Percentiles rank a stretch among this genome's conserved stretches.
Conservation (phyloP, 768 basidiomycete genomes). For the Boletus sensibilis region DNA sequence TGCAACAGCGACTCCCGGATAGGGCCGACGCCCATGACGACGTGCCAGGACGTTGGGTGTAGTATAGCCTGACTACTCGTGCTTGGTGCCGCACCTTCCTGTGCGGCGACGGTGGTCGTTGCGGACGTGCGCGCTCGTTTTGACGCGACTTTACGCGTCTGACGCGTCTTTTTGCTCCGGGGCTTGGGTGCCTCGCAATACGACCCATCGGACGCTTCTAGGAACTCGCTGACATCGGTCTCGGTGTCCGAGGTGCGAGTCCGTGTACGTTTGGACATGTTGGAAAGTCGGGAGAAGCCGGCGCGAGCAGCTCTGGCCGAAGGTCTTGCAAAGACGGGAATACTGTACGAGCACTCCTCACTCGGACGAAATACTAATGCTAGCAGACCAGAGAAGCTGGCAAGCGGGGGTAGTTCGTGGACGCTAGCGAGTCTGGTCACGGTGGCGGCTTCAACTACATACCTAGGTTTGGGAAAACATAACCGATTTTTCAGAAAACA, state of each 20-base stretch:
- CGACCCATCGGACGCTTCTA: conserved; percentile 25
- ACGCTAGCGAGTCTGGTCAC: background rate
- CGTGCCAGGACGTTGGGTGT: conserved; percentile 52
- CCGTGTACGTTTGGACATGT: conserved; percentile 34
- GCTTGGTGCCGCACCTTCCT: background rate
- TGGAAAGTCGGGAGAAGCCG: background rate
- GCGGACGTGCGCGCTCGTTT: conserved; percentile 10
- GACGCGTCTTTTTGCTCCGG: conserved; percentile 17
- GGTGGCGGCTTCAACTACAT: background rate
- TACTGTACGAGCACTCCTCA: background rate
- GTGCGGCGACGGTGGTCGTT: background rate
- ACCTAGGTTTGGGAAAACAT: background rate
- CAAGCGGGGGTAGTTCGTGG: background rate
- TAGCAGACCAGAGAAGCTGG: background rate
- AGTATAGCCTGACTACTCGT: conserved; percentile 20
- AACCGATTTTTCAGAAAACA: background rate
- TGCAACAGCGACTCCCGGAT: conserved; percentile 50
- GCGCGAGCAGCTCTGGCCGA: background rate
- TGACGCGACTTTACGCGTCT: conserved; percentile 12
- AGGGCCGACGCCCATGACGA: conserved; percentile 38
- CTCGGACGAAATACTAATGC: background rate
- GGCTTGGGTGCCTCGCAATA: conserved; percentile 12
- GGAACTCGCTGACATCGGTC: conserved; percentile 13
- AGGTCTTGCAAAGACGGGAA: background rate
- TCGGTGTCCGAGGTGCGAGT: conserved; percentile 4